A percentile compares a stretch with the other conserved stretches of the same genome.
phyloP scores from a whole-genome alignment of 1,139 yeast species.

The Sugiyamaella paludigena region DNA sequence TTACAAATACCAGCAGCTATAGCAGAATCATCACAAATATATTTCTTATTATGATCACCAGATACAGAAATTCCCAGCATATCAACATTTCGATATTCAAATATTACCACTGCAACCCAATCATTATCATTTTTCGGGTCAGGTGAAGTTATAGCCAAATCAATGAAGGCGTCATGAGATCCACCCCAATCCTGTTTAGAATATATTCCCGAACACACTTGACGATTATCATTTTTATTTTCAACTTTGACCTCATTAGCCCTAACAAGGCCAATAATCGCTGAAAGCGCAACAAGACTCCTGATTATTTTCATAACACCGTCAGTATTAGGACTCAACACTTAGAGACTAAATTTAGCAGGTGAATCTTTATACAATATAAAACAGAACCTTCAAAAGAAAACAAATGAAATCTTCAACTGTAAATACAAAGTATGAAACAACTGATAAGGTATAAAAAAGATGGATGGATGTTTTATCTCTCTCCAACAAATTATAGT shows the following conservation, averaged over 20 bases:
- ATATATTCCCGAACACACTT: slow-evolving; percentile 88
- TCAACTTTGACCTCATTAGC: slow-evolving; percentile 18
- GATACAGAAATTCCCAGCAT: slow-evolving; percentile 57
- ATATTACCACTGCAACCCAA: slow-evolving; percentile 64
- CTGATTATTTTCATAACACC: too few species aligned
- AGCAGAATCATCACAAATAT: slow-evolving; percentile 76
- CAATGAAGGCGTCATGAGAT: slow-evolving; percentile 40
- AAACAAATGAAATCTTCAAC: too few species aligned
- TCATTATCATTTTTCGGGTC: slow-evolving; percentile 38
- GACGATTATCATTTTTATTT: slow-evolving; percentile 51
- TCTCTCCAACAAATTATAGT: too few species aligned
- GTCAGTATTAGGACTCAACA: too few species aligned
- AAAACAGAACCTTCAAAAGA: too few species aligned
- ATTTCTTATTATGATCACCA: slow-evolving; percentile 43
- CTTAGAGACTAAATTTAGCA: too few species aligned
- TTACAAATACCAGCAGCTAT: slow-evolving; percentile 57
- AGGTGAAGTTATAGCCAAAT: slow-evolving; percentile 43
- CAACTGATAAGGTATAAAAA: too few species aligned
- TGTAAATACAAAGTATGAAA: too few species aligned
- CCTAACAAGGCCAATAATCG: neutral
- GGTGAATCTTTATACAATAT: too few species aligned
- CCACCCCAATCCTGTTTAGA: slow-evolving; percentile 89
- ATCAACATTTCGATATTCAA: slow-evolving; percentile 77
- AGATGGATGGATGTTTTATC: too few species aligned
- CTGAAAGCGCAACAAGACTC: too few species aligned